Percentiles rank a stretch among this genome's conserved stretches.
These are phyloP conservation scores for Ziziphus jujuba DNA, from an alignment of 306 rosid genomes.

Conservation along the genomic window DNA sequence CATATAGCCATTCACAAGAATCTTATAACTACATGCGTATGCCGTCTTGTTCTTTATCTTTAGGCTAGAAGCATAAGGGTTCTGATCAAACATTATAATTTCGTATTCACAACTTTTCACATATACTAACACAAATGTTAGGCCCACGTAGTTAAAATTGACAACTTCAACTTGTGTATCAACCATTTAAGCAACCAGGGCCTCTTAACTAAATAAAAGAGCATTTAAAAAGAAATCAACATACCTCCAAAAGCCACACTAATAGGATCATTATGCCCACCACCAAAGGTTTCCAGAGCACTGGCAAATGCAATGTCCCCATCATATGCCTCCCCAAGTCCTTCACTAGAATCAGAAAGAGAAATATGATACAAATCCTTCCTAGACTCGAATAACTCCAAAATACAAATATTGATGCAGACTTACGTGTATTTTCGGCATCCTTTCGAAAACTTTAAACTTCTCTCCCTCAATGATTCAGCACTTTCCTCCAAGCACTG, in stretches of 20 bases:
- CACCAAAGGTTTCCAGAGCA: conserved; percentile 92
- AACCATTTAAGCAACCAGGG: conserved; percentile 9
- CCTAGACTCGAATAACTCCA: neutral
- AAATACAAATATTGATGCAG: neutral
- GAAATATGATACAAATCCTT: conserved; percentile 28
- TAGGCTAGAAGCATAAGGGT: conserved; percentile 3
- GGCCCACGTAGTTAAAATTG: neutral
- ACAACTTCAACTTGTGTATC: neutral
- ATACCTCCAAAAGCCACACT: conserved; percentile 99
- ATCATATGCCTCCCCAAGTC: conserved; percentile 98
- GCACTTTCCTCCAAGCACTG: conserved; percentile 98
- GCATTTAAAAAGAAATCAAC: conserved; percentile 3
- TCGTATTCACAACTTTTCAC: neutral
- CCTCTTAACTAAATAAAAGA: neutral
- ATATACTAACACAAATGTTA: conserved; percentile 7
- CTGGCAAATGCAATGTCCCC: conserved; percentile 99
- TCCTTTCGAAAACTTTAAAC: conserved; percentile 92
- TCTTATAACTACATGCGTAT: conserved; percentile 15
- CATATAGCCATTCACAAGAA: conserved; percentile 9
- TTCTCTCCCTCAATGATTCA: conserved; percentile 90
- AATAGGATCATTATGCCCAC: conserved; percentile 98
- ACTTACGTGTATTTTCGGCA: conserved; percentile 99
- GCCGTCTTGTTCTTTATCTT: neutral
- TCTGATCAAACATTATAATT: conserved; percentile 17
- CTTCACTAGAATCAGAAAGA: conserved; percentile 66